These are phyloP conservation scores for Globisporangium paddicum DNA, from an alignment of 352 stramenopile genomes.

Conservation along the genomic window DNA sequence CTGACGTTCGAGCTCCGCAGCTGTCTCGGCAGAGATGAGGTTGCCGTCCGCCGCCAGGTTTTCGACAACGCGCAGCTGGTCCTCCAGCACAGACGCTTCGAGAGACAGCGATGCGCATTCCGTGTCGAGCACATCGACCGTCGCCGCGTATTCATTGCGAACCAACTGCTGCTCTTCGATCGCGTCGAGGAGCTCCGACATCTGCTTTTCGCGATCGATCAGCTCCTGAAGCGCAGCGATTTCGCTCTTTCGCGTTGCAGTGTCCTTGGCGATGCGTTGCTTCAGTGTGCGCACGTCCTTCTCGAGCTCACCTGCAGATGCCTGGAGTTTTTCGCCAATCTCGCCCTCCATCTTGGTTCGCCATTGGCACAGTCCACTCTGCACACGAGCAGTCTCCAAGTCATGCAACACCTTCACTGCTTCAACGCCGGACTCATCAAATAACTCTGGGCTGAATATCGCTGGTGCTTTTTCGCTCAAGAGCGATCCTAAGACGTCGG, in stretches of 20 bases:
- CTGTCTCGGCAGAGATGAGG: constrained; percentile 11
- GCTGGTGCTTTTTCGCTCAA: constrained; percentile 33
- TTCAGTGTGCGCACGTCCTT: constrained; percentile 44
- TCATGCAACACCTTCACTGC: constrained; percentile 41
- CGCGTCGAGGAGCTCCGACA: constrained; percentile 59
- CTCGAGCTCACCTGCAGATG: constrained; percentile 29
- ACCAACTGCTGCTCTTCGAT: constrained; percentile 75
- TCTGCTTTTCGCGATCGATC: constrained; percentile 68
- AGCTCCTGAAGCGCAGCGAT: constrained; percentile 53
- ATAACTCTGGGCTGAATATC: constrained; percentile 35
- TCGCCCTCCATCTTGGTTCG: constrained; percentile 55
- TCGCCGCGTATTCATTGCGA: constrained; percentile 52
- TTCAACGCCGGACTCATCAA: constrained; percentile 27
- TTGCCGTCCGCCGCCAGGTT: constrained; percentile 21
- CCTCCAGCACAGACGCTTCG: constrained; percentile 58
- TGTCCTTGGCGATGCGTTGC: constrained; percentile 27
- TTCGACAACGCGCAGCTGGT: constrained; percentile 57
- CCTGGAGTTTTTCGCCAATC: constrained; percentile 29
- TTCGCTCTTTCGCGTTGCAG: constrained; percentile 44
- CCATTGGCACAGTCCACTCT: constrained; percentile 57
- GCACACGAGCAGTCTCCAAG: constrained; percentile 43
- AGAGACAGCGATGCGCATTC: constrained; percentile 58
- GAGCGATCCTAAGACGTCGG: constrained; percentile 45
- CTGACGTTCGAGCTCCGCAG: constrained; percentile 39
- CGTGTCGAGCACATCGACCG: constrained; percentile 51